A percentile compares a stretch with the other conserved stretches of the same genome.
phyloP scores from a whole-genome alignment of 176 grass and related monocot species.

The Oryza meridionalis region DNA sequence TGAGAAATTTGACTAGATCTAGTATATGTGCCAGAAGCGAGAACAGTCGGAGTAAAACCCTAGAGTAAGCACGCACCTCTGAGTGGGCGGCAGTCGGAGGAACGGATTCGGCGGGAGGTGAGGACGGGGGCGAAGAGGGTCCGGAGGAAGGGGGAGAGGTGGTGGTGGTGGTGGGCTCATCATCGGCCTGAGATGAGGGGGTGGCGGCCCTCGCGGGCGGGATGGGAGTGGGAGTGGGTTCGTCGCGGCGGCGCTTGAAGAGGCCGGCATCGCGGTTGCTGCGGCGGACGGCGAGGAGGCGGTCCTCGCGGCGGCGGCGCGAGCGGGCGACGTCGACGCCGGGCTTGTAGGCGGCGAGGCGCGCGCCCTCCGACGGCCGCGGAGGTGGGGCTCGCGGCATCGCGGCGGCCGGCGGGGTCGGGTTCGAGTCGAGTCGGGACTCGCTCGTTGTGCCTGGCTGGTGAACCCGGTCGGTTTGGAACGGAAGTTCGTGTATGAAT shows the following conservation, averaged over 20 bases:
- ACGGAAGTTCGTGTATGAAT: too few species aligned
- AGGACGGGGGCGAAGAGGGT: constrained; percentile 11
- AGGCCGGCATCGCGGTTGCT: constrained; percentile 62
- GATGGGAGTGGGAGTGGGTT: neutral
- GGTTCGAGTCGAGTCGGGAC: too few species aligned
- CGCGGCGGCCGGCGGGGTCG: neutral
- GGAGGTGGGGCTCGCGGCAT: constrained; percentile 34
- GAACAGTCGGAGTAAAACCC: neutral
- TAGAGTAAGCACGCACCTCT: constrained; percentile 41
- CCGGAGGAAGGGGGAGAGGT: constrained; percentile 11
- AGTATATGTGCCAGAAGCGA: neutral
- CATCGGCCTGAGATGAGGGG: constrained; percentile 3
- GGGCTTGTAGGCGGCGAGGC: constrained; percentile 69
- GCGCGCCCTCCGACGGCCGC: constrained; percentile 41
- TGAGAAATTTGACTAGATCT: neutral
- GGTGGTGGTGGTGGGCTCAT: neutral
- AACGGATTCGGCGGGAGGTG: constrained; percentile 3
- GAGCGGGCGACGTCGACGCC: constrained; percentile 48
- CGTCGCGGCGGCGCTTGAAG: constrained; percentile 74
- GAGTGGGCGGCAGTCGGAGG: constrained; percentile 16
- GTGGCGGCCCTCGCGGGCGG: neutral
- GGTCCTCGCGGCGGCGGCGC: constrained; percentile 66
- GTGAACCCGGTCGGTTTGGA: too few species aligned
- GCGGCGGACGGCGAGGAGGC: constrained; percentile 66
- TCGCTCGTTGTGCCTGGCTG: too few species aligned